These are phyloP conservation scores for Paecilomyces sp. DNA, from an alignment of 2,329 filamentous ascomycete genomes.

Conservation along the genomic window DNA sequence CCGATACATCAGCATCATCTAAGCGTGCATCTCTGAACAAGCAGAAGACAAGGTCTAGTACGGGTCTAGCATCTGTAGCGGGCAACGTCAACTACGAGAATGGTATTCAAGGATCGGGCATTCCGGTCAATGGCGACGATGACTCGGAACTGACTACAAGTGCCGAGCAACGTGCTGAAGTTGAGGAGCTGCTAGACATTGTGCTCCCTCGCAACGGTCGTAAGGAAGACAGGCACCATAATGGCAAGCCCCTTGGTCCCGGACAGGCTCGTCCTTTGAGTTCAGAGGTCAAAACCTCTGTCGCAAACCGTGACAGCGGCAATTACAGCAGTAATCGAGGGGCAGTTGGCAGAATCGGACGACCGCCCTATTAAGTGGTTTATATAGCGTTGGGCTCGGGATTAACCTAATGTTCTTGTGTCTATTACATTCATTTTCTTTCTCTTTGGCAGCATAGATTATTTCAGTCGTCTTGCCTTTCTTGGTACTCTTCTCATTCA, in stretches of 20 bases:
- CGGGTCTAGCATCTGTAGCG: slow-evolving; percentile 15
- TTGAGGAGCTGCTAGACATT: neutral
- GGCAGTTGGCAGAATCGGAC: slow-evolving; percentile 11
- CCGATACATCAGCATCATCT: slow-evolving; percentile 7
- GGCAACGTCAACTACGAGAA: slow-evolving; percentile 5
- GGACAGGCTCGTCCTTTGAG: neutral
- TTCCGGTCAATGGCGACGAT: neutral
- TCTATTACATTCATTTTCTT: neutral
- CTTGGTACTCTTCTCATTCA: neutral
- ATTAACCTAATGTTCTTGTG: neutral
- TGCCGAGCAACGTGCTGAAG: slow-evolving; percentile 4
- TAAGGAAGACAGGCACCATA: neutral
- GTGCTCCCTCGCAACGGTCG: neutral
- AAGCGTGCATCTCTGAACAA: slow-evolving; percentile 21
- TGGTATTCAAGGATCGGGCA: slow-evolving; percentile 1
- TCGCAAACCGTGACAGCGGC: neutral
- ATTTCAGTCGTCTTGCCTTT: neutral
- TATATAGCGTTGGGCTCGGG: neutral
- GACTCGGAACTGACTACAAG: slow-evolving; percentile 5
- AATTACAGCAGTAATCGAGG: slow-evolving; percentile 1
- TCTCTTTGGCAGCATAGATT: neutral
- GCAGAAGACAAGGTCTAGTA: slow-evolving; percentile 28
- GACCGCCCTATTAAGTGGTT: slow-evolving; percentile 14
- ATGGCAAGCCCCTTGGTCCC: neutral
- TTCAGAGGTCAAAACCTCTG: neutral